These are phyloP conservation scores for Pseudocercospora vitis DNA, from an alignment of 2,329 filamentous ascomycete species.

Conservation along the genomic window DNA sequence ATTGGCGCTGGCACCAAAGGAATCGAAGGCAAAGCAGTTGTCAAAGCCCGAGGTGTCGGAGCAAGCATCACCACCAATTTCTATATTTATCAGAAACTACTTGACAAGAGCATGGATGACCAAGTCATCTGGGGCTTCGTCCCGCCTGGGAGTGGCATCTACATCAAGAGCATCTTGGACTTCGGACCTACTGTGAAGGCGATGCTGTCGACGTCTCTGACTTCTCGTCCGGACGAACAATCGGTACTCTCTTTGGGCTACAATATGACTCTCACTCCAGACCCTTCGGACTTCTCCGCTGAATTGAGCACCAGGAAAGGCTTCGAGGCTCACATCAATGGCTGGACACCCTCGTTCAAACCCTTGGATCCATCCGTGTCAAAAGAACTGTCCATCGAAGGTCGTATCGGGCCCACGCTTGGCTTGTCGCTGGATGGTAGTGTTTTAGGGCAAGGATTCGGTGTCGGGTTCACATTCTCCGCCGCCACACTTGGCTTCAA, in stretches of 20 bases:
- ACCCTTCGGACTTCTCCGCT: constrained; percentile 1
- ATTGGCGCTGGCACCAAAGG: background rate
- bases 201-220: constrained; percentile 9
- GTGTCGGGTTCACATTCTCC: constrained; percentile 10
- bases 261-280: constrained; percentile 8
- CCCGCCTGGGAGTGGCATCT: constrained; percentile 9
- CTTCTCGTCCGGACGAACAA: background rate
- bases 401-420: constrained; percentile 7
- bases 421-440: constrained; percentile 11
- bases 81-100: constrained; percentile 9
- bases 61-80: constrained; percentile 3
- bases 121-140: constrained; percentile 14
- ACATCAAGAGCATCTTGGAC: constrained; percentile 16
- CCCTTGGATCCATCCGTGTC: constrained; percentile 6
- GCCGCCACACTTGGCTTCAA: constrained; percentile 10
- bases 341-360: constrained; percentile 12
- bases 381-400: constrained; percentile 6
- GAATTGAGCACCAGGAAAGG: background rate
- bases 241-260: constrained; percentile 12
- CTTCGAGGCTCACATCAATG: constrained; percentile 2
- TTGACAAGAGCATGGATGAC: background rate
- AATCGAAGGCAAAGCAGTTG: background rate
- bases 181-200: constrained; percentile 17
- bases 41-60: background rate
- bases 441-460: constrained; percentile 10